Evolutionary conservation across 805 yeast species (phyloP).

Genomic region (Kazachstania africana): DNA sequence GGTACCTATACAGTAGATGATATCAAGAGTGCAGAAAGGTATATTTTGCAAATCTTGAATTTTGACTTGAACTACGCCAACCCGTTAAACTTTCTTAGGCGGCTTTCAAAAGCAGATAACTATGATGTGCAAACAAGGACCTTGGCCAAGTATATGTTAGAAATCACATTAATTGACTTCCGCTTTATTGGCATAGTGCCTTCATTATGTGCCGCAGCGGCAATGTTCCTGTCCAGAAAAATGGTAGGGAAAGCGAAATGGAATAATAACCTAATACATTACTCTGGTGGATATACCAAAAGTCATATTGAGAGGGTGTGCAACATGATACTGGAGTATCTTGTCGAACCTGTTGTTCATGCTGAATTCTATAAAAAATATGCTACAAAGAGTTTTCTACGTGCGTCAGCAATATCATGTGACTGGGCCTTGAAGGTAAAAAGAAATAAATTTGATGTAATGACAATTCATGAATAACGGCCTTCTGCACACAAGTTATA

Average conservation of each 20-base stretch:
- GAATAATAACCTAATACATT: constrained; percentile 77
- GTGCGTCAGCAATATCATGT: constrained; percentile 64
- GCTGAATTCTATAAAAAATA: constrained; percentile 86
- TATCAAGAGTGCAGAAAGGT: constrained; percentile 70
- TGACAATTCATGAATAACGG: background rate
- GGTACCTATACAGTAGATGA: constrained; percentile 70
- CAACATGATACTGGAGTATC: constrained; percentile 58
- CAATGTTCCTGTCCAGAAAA: constrained; percentile 73
- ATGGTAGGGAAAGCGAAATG: constrained; percentile 61
- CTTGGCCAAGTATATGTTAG: constrained; percentile 73
- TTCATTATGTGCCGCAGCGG: constrained; percentile 73
- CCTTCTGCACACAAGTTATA: background rate
- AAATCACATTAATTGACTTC: constrained; percentile 66
- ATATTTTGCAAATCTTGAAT: constrained; percentile 54
- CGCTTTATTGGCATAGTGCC: constrained; percentile 67
- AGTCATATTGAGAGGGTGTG: constrained; percentile 58
- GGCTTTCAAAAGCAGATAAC: constrained; percentile 86
- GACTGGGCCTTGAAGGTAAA: constrained; percentile 50
- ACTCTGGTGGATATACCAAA: constrained; percentile 80
- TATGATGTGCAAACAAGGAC: constrained; percentile 82
- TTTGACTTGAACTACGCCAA: constrained; percentile 76
- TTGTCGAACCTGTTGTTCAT: constrained; percentile 67
- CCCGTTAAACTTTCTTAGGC: constrained; percentile 80
- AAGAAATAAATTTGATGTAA: background rate
- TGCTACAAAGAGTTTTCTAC: constrained; percentile 72